Conservation (phyloP, 1,139 yeast species). For the Geotrichum carabidarum region DNA sequence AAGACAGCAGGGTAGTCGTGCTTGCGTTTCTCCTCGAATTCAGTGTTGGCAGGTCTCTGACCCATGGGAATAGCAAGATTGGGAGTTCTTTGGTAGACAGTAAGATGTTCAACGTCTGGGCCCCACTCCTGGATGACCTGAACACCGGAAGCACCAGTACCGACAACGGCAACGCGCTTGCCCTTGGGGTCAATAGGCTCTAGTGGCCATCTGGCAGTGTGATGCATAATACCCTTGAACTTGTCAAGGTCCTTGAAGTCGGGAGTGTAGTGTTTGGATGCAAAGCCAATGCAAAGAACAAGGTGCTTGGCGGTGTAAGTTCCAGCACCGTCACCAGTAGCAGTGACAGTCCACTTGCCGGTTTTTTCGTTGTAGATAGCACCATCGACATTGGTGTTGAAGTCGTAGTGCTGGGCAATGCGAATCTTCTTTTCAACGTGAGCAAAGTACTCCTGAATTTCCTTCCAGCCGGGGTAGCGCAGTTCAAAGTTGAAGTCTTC, state of each 20-base stretch:
- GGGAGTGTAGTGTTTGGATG: constrained; percentile 22
- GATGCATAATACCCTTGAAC: constrained; percentile 47
- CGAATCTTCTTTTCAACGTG: constrained; percentile 40
- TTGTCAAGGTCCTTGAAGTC: constrained; percentile 36
- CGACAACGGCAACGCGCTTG: constrained; percentile 42
- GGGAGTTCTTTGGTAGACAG: constrained; percentile 33
- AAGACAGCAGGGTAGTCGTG: constrained; percentile 22
- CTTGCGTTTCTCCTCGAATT: constrained; percentile 19
- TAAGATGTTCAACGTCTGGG: constrained; percentile 21
- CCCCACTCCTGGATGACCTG: constrained; percentile 34
- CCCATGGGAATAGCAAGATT: constrained; percentile 31
- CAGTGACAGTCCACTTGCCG: constrained; percentile 41
- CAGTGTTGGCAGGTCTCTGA: constrained; percentile 20
- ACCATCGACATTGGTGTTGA: constrained; percentile 36
- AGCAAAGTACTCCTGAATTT: constrained; percentile 46
- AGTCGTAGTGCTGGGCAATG: constrained; percentile 36
- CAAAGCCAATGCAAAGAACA: constrained; percentile 34
- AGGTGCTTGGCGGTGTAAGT: constrained; percentile 35
- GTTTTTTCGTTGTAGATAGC: constrained; percentile 38
- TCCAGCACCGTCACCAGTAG: constrained; percentile 41
- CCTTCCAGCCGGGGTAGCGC: constrained; percentile 45
- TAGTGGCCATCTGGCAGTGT: constrained; percentile 46
- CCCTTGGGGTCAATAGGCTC: constrained; percentile 36
- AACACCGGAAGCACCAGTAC: constrained; percentile 47
- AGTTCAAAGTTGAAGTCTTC: constrained; percentile 44